Evolutionary conservation across 164 flowering plant genomes (phyloP).

Genomic region (Magnolia sinica): DNA sequence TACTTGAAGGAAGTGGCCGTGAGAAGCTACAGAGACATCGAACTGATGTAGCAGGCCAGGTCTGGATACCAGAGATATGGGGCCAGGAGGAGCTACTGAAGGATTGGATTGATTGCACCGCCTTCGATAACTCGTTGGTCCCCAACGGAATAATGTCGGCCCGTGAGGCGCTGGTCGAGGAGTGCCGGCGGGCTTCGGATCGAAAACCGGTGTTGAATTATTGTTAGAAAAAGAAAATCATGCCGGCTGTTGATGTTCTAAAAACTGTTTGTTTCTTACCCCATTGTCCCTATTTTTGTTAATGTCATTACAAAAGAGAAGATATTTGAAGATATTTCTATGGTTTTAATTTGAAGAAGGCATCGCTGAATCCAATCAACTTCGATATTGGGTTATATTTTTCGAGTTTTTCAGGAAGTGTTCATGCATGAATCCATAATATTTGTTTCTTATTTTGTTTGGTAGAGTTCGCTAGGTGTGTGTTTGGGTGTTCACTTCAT

Average conservation of each 20-base stretch:
- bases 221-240: background rate
- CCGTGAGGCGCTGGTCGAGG: slow-evolving; percentile 46
- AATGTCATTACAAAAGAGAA: background rate
- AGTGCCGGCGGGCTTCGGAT: slow-evolving; percentile 31
- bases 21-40: slow-evolving; percentile 52
- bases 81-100: slow-evolving; percentile 55
- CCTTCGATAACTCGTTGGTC: slow-evolving; percentile 44
- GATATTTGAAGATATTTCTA: background rate
- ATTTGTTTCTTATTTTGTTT: no score
- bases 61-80: slow-evolving; percentile 65
- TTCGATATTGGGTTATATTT: no score
- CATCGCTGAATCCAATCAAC: background rate
- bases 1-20: slow-evolving; percentile 22
- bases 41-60: slow-evolving; percentile 43
- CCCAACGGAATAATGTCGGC: slow-evolving; percentile 46
- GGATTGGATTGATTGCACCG: slow-evolving; percentile 59
- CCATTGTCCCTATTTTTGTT: background rate
- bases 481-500: no score
- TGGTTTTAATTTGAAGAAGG: background rate
- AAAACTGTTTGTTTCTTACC: background rate
- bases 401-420: no score
- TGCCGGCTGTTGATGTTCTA: background rate
- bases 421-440: no score
- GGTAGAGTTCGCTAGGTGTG: no score
- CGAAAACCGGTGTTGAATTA: slow-evolving; percentile 29